Base-by-base conservation (phyloP, 495 filamentous ascomycete species). In the Recurvomyces mirabilis region DNA sequence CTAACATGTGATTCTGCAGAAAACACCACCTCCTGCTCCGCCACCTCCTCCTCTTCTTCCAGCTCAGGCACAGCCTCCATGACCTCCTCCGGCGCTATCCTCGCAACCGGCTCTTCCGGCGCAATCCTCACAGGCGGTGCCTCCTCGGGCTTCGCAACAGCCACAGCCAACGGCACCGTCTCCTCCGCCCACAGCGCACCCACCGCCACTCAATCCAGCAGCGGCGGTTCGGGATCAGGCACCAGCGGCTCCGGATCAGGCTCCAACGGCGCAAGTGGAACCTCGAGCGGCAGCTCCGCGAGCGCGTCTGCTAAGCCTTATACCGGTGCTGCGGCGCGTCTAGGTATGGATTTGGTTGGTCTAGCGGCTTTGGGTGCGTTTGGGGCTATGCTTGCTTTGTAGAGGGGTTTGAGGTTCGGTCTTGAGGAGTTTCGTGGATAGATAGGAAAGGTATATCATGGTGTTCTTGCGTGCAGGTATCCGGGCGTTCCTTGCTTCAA, bases 301-400 rank as follows among this genome's bases (percentile, higher is more conserved):
- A 4, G 14, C 3, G 10, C 25, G 4, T 30, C 39, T n/a, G 20
- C 39, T n/a, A 9, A 3, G 28, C 17, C 26, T 4, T 24, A 24
- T 13, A 42, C 6, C n/a, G 28, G 13, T 24, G 39, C 39, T 9
- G 39, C 39, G n/a, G 39, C 39, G 17, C n/a, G 39, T 10, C 22
- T 42, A 17, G 39, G 39, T 1, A 42, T 42, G 39, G 39, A 42
- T 42, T 20, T 42, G 30, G 25, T 42, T 12, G 39, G 39, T 23
- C 22, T 42, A 28, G 17, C 20, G 14, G 39, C 39, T 4, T 15
- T 42, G 17, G 39, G 39, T 21, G 39, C 39, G 15, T 42, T 42
- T 14, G 39, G 39, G 25, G 18, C 22, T 32, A 42, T 42, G 39
- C 24, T 42, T 24, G 20, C 21, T 5, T 31, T 42, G 5, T 42